Conservation (phyloP, 208 protist genomes). For the Trypanosoma rangeli region DNA sequence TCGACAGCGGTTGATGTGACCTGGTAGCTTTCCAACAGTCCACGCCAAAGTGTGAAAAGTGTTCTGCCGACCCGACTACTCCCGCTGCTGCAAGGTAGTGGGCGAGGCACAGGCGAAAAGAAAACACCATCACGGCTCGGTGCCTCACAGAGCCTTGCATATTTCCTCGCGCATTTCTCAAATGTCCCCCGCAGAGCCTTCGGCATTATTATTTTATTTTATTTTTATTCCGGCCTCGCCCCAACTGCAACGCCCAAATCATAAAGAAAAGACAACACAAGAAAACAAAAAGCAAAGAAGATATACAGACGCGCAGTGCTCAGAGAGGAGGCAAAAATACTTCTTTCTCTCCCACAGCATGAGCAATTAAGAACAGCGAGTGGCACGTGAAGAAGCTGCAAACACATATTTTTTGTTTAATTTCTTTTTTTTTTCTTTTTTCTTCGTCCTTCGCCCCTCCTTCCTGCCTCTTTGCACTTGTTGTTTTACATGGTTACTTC, state of each 20-base stretch:
- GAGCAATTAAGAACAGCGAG: neutral
- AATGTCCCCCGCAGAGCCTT: constrained; percentile 1
- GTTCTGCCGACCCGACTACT: constrained; percentile 5
- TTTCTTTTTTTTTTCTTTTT: neutral
- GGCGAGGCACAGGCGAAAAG: neutral
- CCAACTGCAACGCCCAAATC: neutral
- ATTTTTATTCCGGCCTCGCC: no score
- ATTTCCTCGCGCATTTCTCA: constrained; percentile 1
- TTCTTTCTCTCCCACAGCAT: neutral
- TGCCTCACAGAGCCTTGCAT: neutral
- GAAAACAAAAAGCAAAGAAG: constrained; percentile 11
- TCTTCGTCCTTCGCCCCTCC: neutral
- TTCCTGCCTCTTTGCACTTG: neutral
- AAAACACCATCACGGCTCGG: neutral
- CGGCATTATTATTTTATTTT: constrained; percentile 7
- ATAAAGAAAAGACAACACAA: neutral
- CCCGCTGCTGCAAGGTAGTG: neutral
- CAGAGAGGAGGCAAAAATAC: neutral
- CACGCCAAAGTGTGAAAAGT: constrained; percentile 31
- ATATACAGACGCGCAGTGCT: neutral
- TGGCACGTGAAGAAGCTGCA: neutral
- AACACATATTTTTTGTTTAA: neutral
- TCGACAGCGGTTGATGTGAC: neutral
- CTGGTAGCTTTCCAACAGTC: constrained; percentile 27
- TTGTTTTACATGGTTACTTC: constrained; percentile 20